Evolutionary conservation across 2,329 filamentous ascomycete species (phyloP), one percentile per base, ranked within the genome.

Genomic region (Hypoxylon sp.): DNA sequence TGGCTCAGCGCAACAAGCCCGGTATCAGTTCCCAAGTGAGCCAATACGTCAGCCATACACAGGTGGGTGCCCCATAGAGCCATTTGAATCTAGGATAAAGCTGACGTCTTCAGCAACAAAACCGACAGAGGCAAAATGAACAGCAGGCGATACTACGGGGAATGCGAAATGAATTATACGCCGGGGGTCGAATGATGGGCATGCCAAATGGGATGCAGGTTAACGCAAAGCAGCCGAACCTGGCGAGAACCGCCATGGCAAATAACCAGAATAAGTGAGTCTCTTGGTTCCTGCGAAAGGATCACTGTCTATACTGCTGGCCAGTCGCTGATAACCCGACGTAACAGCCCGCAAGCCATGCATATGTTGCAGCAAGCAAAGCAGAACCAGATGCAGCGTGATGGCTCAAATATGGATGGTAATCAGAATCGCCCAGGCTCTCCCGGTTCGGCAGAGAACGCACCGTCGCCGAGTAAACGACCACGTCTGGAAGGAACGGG

Each of bases 401-500:
- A 97, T 73, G 91, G 92, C 56, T 95, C 93, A 14, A 89, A 91
- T 67, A 93, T 96, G 87, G 93, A 97, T 73, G 91, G 91, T 78
- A 93, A 91, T 79, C 91, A 91, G 64, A 89, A 90, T 68, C 88
- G 93, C 64, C 90, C 93, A 26, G 89, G 90, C 61, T 97, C 95
- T 32, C 95, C 95, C 6, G 89, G 89, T 52, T 90, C 91, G 36
- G 90, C 89, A 57, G 94, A 97, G 55, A 96, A 96, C 74, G 93
- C 93, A 24, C 93, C 93, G 3, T 98, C 95, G 30, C 95, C 95
- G 1, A 95, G 92, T 68, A 98, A 98, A 82, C 88, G 94, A 74
- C 92, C 90, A 61, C 91, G 94, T 61, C 86, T 97, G 65, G 92
- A 94, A 69, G 89, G 90, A 74, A 87, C 88, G 73, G 84, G 85